Evolutionary conservation across 352 stramenopile genomes (phyloP).

Genomic region (Globisporangium megalacanthum): DNA sequence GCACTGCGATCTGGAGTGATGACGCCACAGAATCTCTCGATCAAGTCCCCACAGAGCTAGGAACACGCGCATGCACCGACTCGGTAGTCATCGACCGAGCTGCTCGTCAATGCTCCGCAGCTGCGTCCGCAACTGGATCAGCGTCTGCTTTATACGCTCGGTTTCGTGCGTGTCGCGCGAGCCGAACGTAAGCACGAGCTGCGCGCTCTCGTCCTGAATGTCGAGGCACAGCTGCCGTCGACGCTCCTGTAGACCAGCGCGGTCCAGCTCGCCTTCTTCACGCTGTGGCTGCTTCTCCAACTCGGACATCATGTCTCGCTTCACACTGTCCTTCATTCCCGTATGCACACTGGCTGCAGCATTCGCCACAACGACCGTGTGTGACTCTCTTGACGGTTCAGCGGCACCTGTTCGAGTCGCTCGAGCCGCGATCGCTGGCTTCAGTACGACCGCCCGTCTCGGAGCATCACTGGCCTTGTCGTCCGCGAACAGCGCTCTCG

Average conservation of each 20-base stretch:
- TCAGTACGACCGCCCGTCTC: neutral
- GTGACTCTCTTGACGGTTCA: neutral
- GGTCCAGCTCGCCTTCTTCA: neutral
- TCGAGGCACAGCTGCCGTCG: slow-evolving; percentile 46
- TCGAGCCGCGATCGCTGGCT: neutral
- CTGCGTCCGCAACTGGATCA: slow-evolving; percentile 12
- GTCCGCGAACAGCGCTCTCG: slow-evolving; percentile 9
- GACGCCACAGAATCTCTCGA: too few relatives aligned
- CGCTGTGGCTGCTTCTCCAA: neutral
- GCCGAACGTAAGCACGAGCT: slow-evolving; percentile 33
- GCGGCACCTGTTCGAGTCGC: neutral
- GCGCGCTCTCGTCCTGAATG: slow-evolving; percentile 44
- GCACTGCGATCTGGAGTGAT: too few relatives aligned
- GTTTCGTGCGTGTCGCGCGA: slow-evolving; percentile 11
- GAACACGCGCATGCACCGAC: too few relatives aligned
- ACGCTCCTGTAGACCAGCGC: slow-evolving; percentile 20
- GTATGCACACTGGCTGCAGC: neutral
- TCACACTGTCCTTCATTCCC: neutral
- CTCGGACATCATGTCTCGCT: neutral
- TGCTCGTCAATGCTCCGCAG: slow-evolving; percentile 11
- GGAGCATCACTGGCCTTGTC: neutral
- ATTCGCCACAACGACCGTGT: neutral
- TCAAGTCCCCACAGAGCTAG: too few relatives aligned
- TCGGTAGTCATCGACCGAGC: neutral
- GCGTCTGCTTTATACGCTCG: slow-evolving; percentile 12